Conservation (phyloP, 495 filamentous ascomycete species). For the Lophiostoma macrostomum region DNA sequence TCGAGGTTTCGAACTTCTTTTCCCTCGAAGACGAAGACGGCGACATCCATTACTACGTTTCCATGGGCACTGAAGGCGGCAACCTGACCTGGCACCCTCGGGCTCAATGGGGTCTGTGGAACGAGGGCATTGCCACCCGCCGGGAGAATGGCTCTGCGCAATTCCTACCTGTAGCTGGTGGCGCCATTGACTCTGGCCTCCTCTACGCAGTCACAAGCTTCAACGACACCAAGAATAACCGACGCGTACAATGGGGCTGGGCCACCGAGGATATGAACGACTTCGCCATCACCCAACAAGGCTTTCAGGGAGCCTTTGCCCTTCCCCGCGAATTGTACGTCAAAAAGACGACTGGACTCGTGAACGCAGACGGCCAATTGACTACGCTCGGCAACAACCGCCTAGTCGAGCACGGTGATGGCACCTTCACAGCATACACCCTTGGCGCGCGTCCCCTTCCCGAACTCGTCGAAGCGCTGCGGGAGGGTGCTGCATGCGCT, state of each 20-base stretch:
- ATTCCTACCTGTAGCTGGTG: conserved; percentile 41
- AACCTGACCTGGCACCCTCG: conserved; percentile 38
- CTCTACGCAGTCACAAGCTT: conserved; percentile 47
- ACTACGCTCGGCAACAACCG: conserved; percentile 32
- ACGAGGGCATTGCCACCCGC: conserved; percentile 40
- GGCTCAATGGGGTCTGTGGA: conserved; percentile 45
- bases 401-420: conserved; percentile 31
- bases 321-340: conserved; percentile 47
- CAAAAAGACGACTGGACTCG: conserved; percentile 36
- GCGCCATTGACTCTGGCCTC: conserved; percentile 44
- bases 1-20: conserved; percentile 54
- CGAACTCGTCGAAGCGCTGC: conserved; percentile 42
- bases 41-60: conserved; percentile 46
- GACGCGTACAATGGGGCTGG: conserved; percentile 47
- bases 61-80: conserved; percentile 53
- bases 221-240: conserved; percentile 45
- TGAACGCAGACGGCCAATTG: conserved; percentile 34
- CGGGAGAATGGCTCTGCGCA: conserved; percentile 40
- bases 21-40: conserved; percentile 44
- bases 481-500: no score
- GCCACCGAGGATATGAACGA: conserved; percentile 42
- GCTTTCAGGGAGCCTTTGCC: conserved; percentile 46
- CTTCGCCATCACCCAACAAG: conserved; percentile 41
- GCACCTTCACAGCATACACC: conserved; percentile 42
- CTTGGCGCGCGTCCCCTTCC: conserved; percentile 42